Percentiles rank a stretch among this genome's conserved stretches.
Evolutionary conservation across 768 basidiomycete genomes (phyloP).

Genomic region (Russula foetens): DNA sequence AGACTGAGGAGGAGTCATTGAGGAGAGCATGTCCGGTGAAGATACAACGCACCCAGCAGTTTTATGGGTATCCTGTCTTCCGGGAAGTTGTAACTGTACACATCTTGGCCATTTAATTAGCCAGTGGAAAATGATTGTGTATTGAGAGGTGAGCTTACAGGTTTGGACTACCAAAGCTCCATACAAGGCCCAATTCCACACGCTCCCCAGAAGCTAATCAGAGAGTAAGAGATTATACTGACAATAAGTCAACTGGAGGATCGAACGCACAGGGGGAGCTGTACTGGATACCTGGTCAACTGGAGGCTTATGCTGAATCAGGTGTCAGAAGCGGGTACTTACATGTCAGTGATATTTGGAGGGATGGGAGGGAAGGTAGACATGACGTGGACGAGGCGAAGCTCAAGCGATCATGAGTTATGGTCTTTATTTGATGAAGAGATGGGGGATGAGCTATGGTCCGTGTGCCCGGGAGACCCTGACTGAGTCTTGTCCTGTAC

Average conservation of each 20-base stretch:
- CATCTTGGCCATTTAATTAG: neutral
- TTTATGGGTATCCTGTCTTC: neutral
- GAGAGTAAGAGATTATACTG: neutral
- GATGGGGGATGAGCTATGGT: too few relatives aligned
- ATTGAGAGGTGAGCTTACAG: neutral
- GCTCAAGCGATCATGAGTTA: too few relatives aligned
- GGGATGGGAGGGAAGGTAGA: neutral
- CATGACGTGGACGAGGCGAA: neutral
- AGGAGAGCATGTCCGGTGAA: neutral
- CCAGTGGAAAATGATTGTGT: neutral
- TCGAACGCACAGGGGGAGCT: neutral
- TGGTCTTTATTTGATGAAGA: too few relatives aligned
- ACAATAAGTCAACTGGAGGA: neutral
- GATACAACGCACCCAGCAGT: neutral
- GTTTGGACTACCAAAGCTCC: conserved; percentile 3
- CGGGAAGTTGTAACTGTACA: conserved; percentile 10
- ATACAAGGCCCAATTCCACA: conserved; percentile 10
- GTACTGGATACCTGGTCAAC: neutral
- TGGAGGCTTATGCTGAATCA: neutral
- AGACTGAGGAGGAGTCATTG: neutral
- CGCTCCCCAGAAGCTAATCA: neutral
- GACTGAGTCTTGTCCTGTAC: too few relatives aligned
- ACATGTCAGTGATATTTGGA: neutral
- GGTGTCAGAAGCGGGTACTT: neutral
- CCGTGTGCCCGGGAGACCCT: too few relatives aligned